Conservation (phyloP, 805 yeast species). For the Clavispora asparagi region DNA sequence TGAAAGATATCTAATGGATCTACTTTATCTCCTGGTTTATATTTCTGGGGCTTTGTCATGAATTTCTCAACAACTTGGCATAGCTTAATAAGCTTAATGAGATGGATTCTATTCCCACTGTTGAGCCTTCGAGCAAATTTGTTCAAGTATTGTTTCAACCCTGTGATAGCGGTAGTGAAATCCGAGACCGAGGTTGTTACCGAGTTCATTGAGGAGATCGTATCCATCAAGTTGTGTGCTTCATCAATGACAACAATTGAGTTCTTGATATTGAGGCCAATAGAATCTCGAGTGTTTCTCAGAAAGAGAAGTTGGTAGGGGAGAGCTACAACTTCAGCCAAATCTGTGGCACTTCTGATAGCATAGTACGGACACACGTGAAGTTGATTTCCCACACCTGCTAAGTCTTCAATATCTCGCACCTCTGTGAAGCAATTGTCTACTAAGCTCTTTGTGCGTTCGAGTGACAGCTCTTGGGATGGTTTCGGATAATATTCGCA, state of each 20-base stretch:
- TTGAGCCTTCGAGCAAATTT: constrained; percentile 64
- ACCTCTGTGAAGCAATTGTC: constrained; percentile 53
- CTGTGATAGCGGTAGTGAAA: constrained; percentile 38
- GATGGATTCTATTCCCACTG: constrained; percentile 64
- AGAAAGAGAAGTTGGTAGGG: constrained; percentile 81
- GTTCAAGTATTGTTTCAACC: constrained; percentile 49
- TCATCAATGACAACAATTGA: constrained; percentile 82
- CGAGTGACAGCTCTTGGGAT: constrained; percentile 27
- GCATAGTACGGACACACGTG: constrained; percentile 82
- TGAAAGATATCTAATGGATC: constrained; percentile 48
- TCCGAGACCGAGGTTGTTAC: constrained; percentile 49
- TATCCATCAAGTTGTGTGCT: constrained; percentile 84
- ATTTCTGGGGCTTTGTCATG: constrained; percentile 28
- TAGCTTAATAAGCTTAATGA: constrained; percentile 58
- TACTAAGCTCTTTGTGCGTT: constrained; percentile 32
- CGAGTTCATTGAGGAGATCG: constrained; percentile 66
- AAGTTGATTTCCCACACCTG: constrained; percentile 48
- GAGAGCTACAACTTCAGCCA: constrained; percentile 71
- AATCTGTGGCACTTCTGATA: constrained; percentile 47
- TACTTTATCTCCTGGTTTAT: constrained; percentile 52
- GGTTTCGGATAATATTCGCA: constrained; percentile 27
- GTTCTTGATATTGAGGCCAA: constrained; percentile 55
- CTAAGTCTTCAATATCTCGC: constrained; percentile 78
- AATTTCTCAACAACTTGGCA: constrained; percentile 48
- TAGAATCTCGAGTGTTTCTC: constrained; percentile 49